Evolutionary conservation across 148 eudicot species (phyloP).

Genomic region (Rhododendron vialii): DNA sequence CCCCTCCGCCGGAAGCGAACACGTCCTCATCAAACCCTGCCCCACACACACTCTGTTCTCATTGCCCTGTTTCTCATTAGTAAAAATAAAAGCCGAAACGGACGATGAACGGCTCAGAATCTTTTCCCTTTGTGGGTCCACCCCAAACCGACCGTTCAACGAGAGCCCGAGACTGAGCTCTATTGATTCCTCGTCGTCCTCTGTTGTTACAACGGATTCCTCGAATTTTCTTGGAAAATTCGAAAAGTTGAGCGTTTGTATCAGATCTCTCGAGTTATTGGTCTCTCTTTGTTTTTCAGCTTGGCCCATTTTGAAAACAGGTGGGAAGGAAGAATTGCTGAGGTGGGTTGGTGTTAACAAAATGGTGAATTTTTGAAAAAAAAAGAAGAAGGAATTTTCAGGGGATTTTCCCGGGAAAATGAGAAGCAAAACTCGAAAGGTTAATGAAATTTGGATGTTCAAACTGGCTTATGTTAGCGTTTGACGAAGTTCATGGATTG

Average conservation of each 20-base stretch:
- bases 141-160: slow-evolving; percentile 50
- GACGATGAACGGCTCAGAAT: slow-evolving; percentile 41
- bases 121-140: slow-evolving; percentile 30
- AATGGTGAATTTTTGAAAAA: not conserved
- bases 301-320: not conserved
- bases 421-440: not conserved
- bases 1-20: slow-evolving; percentile 42
- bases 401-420: not conserved
- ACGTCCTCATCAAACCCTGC: slow-evolving; percentile 28
- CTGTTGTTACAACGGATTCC: not conserved
- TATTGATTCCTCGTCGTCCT: slow-evolving; percentile 14
- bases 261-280: slow-evolving; percentile 9
- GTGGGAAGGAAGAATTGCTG: not conserved
- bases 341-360: not conserved
- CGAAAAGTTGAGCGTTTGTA: slow-evolving; percentile 3
- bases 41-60: not conserved
- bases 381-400: not conserved
- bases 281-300: not conserved
- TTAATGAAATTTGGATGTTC: not conserved
- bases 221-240: not conserved
- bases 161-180: slow-evolving; percentile 59
- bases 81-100: slow-evolving; percentile 13
- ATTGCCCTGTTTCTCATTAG: not conserved
- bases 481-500: not conserved
- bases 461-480: not conserved